These are phyloP conservation scores for Lichtheimia ornata DNA, from an alignment of 371 early-diverging fungal species.

Conservation along the genomic window DNA sequence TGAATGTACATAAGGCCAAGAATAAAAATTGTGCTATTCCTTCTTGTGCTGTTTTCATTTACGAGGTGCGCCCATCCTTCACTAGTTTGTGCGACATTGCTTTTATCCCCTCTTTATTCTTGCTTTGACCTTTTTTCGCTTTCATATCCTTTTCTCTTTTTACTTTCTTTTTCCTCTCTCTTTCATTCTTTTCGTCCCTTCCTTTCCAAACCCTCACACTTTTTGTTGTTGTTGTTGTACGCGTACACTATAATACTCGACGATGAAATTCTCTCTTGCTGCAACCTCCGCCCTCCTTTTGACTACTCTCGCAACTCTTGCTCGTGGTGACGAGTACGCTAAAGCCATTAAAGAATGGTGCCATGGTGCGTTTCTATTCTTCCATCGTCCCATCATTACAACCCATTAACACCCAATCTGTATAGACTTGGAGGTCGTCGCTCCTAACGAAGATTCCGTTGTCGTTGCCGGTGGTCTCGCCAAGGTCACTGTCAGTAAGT, in stretches of 20 bases:
- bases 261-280: slow-evolving; percentile 53
- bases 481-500: slow-evolving; percentile 40
- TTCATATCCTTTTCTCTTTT: slow-evolving; percentile 5
- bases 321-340: slow-evolving; percentile 43
- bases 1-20: neutral
- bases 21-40: slow-evolving; percentile 7
- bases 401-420: neutral
- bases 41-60: slow-evolving; percentile 3
- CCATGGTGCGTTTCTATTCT: slow-evolving; percentile 22
- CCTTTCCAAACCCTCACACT: slow-evolving; percentile 12
- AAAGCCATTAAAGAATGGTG: slow-evolving; percentile 48
- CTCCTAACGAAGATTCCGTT: slow-evolving; percentile 19
- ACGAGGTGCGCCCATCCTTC: slow-evolving; percentile 20
- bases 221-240: neutral
- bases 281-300: slow-evolving; percentile 43
- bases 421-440: slow-evolving; percentile 18
- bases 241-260: slow-evolving; percentile 1
- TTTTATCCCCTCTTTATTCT: neutral
- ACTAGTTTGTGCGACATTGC: slow-evolving; percentile 23
- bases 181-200: slow-evolving; percentile 11
- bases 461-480: slow-evolving; percentile 34
- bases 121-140: slow-evolving; percentile 4
- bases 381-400: slow-evolving; percentile 2
- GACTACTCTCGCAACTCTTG: slow-evolving; percentile 29
- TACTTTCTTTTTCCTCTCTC: slow-evolving; percentile 13